A percentile compares a stretch with the other conserved stretches of the same genome.
Evolutionary conservation across 495 filamentous ascomycete genomes (phyloP).

Genomic region (Xylaria nigripes): DNA sequence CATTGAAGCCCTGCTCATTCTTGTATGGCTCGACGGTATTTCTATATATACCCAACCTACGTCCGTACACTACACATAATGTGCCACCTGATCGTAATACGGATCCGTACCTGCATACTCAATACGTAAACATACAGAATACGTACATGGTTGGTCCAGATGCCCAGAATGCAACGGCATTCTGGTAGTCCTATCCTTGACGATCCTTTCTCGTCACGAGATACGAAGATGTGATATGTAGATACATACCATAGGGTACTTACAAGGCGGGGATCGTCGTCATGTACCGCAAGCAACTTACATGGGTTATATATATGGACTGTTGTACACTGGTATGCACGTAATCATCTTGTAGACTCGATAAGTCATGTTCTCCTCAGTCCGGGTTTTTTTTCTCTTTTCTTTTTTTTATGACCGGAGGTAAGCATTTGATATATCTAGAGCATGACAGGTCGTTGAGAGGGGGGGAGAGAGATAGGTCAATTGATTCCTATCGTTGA

Average conservation of each 20-base stretch:
- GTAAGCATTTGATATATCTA: not conserved
- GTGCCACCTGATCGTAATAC: not conserved
- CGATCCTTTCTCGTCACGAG: not conserved
- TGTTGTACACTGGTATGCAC: not conserved
- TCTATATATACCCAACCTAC: no score
- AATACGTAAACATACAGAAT: no score
- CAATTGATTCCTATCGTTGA: not conserved
- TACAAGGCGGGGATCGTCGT: no score
- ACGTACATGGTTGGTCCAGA: no score
- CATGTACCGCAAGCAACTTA: not conserved
- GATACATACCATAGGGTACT: no score
- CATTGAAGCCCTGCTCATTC: no score
- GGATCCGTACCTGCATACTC: no score
- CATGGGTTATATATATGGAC: not conserved
- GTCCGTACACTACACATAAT: not conserved
- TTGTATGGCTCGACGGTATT: no score
- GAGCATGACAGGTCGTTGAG: not conserved
- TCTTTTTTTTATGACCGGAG: not conserved
- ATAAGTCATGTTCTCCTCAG: not conserved
- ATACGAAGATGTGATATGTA: not conserved
- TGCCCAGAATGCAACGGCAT: not conserved
- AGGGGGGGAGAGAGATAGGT: not conserved
- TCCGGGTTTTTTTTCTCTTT: not conserved
- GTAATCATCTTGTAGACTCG: not conserved
- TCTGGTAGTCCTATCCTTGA: not conserved